Percentiles rank a stretch among this genome's conserved stretches.
phyloP scores from a whole-genome alignment of 768 basidiomycete genomes.

The Kwoniella sp. region DNA sequence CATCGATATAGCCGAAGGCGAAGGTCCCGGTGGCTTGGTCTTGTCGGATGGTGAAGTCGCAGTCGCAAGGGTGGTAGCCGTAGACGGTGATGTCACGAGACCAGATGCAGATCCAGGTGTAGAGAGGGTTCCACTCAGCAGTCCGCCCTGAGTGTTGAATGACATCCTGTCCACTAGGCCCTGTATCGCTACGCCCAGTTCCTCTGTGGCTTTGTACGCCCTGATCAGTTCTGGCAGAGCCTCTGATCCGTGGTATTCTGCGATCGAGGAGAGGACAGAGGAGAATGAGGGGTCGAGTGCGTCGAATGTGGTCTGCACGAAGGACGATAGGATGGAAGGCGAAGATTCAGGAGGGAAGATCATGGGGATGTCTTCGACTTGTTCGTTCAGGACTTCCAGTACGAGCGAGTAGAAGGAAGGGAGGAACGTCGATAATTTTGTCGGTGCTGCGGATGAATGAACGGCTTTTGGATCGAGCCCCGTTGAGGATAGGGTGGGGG shows the following conservation, averaged over 20 bases:
- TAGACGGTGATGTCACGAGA: slow-evolving; percentile 21
- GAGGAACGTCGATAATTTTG: slow-evolving; percentile 68
- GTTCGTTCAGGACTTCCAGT: slow-evolving; percentile 67
- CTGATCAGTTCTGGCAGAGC: slow-evolving; percentile 72
- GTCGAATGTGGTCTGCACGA: slow-evolving; percentile 79
- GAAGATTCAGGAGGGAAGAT: slow-evolving; percentile 85
- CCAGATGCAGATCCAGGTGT: slow-evolving; percentile 8
- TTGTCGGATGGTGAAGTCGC: slow-evolving; percentile 20
- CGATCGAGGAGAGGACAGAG: slow-evolving; percentile 72
- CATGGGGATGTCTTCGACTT: slow-evolving; percentile 71
- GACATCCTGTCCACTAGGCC: slow-evolving; percentile 73
- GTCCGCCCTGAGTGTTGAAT: slow-evolving; percentile 55
- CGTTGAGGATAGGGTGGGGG: neutral
- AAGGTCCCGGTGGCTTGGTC: slow-evolving; percentile 4
- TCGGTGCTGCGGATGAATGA: neutral
- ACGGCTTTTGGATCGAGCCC: neutral
- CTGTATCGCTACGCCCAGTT: slow-evolving; percentile 73
- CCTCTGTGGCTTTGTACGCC: slow-evolving; percentile 74
- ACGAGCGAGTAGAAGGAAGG: slow-evolving; percentile 74
- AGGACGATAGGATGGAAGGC: slow-evolving; percentile 68
- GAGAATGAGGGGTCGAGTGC: slow-evolving; percentile 78
- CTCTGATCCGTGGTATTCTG: slow-evolving; percentile 66
- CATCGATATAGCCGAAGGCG: slow-evolving; percentile 3
- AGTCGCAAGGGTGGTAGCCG: slow-evolving; percentile 2
- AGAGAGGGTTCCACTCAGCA: slow-evolving; percentile 28